These are phyloP conservation scores for Teratosphaeria viscida DNA, from an alignment of 2,329 filamentous ascomycete species.

Conservation along the genomic window DNA sequence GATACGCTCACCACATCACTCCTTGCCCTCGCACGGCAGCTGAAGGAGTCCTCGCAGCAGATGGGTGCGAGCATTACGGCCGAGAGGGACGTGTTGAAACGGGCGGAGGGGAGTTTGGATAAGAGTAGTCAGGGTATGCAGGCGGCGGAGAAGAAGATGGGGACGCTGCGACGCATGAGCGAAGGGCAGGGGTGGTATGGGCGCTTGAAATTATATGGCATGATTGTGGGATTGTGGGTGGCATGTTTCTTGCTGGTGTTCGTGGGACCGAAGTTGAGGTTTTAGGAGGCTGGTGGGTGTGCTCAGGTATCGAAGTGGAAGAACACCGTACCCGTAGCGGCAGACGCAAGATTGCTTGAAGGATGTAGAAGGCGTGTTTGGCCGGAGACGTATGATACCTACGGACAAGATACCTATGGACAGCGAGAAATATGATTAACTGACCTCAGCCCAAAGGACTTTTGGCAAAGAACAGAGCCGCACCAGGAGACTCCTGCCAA, in stretches of 20 bases:
- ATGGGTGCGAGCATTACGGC: slow-evolving; percentile 66
- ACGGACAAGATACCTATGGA: no score
- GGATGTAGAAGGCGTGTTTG: no score
- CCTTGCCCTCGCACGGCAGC: slow-evolving; percentile 64
- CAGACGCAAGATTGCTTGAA: not conserved
- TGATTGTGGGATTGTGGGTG: slow-evolving; percentile 77
- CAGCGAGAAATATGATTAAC: no score
- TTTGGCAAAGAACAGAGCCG: no score
- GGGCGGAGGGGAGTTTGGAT: slow-evolving; percentile 65
- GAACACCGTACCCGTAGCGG: not conserved
- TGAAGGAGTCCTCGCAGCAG: slow-evolving; percentile 63
- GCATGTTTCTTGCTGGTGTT: slow-evolving; percentile 70
- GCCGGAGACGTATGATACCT: no score
- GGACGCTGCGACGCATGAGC: slow-evolving; percentile 63
- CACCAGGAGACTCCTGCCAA: no score
- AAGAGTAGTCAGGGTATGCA: slow-evolving; percentile 68
- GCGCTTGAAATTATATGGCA: slow-evolving; percentile 65
- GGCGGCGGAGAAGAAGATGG: slow-evolving; percentile 66
- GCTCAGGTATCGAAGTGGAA: not conserved
- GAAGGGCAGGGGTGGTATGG: slow-evolving; percentile 84
- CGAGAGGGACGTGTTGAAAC: slow-evolving; percentile 59
- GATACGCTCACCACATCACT: slow-evolving; percentile 72
- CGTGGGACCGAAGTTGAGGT: slow-evolving; percentile 76
- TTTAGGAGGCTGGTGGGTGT: slow-evolving; percentile 38
- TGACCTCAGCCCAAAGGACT: no score